A percentile compares a stretch with the other conserved stretches of the same genome.
Evolutionary conservation across 1,139 yeast genomes (phyloP).

Genomic region (Geotrichum fermentans): DNA sequence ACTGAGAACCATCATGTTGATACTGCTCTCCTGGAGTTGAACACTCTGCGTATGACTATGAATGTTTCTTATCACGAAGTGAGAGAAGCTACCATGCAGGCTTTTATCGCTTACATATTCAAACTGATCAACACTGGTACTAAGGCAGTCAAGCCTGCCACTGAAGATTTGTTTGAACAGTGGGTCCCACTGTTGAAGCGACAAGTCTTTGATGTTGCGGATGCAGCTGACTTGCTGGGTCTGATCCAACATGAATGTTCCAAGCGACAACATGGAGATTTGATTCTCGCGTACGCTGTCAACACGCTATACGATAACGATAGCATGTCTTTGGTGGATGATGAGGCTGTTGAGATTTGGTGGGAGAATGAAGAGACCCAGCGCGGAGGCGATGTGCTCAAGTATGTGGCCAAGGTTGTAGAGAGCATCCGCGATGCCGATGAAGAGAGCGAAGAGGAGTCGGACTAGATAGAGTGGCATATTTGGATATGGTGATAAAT

Average conservation of each 20-base stretch:
- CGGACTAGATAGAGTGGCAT: constrained; percentile 31
- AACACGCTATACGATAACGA: constrained; percentile 74
- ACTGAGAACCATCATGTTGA: constrained; percentile 89
- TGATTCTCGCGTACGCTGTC: constrained; percentile 57
- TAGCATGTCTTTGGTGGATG: constrained; percentile 67
- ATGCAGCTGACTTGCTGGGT: constrained; percentile 67
- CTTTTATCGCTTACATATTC: constrained; percentile 62
- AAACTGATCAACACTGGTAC: constrained; percentile 75
- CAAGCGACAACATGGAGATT: constrained; percentile 42
- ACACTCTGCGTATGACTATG: constrained; percentile 95
- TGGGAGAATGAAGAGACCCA: constrained; percentile 54
- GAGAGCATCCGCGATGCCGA: constrained; percentile 88
- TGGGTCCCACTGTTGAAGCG: constrained; percentile 75
- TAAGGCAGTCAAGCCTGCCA: constrained; percentile 67
- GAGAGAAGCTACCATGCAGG: constrained; percentile 70
- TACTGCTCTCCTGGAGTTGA: constrained; percentile 85
- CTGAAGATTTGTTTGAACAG: constrained; percentile 62
- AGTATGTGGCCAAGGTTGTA: constrained; percentile 64
- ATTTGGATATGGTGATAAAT: neutral
- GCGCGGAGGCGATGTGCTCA: constrained; percentile 47
- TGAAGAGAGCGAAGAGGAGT: constrained; percentile 58
- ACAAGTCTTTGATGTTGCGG: constrained; percentile 76
- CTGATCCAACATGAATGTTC: constrained; percentile 51
- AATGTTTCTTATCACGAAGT: constrained; percentile 93
- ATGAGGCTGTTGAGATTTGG: constrained; percentile 76